Percentiles rank a stretch among this genome's conserved stretches.
Conservation (phyloP, 768 basidiomycete species). For the Lactarius evosmus region DNA sequence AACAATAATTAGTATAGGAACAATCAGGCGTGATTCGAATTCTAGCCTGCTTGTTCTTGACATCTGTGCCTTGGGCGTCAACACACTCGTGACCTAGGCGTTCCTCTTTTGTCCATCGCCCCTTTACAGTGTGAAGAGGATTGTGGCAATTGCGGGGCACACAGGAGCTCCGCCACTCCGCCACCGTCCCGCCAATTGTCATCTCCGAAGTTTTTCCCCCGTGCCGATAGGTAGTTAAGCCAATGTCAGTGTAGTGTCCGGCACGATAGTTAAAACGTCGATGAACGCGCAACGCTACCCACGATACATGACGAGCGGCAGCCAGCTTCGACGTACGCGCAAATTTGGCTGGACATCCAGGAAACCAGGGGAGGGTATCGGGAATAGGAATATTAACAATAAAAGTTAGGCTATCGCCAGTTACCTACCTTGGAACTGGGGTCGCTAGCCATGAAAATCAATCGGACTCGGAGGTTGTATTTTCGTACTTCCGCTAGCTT, state of each 20-base stretch:
- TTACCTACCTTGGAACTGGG: neutral
- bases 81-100: neutral
- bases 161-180: neutral
- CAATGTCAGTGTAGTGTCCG: neutral
- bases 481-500: conserved; percentile 1
- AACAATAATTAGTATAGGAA: neutral
- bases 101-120: neutral
- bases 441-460: neutral
- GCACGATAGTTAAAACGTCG: neutral
- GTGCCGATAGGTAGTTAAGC: neutral
- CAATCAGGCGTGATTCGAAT: neutral
- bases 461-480: neutral
- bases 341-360: neutral
- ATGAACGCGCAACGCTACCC: neutral
- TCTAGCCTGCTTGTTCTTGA: neutral
- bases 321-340: neutral
- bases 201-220: neutral
- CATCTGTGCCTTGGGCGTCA: neutral
- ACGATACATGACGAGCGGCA: neutral
- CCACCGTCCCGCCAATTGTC: neutral
- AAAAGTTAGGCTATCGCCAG: neutral
- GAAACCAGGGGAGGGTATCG: neutral
- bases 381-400: neutral
- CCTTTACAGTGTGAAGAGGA: too few relatives aligned
- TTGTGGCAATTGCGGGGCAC: too few relatives aligned